A percentile compares a stretch with the other conserved stretches of the same genome.
These are phyloP conservation scores for Haematococcus lacustris DNA, from an alignment of 139 green algal species.

Conservation along the genomic window DNA sequence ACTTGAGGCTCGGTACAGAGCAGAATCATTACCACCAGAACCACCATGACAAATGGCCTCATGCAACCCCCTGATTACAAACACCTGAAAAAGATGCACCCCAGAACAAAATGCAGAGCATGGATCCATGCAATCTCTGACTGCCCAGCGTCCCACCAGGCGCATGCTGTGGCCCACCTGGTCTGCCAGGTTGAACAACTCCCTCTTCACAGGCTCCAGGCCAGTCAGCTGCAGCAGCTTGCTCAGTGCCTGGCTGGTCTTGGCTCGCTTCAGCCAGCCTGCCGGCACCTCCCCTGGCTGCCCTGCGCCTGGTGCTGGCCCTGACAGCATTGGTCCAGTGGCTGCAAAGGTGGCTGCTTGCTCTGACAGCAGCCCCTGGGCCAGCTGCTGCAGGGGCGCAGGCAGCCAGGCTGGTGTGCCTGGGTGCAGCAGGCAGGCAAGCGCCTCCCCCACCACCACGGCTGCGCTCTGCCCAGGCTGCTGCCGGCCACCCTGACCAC, in stretches of 20 bases:
- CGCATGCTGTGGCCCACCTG: constrained; percentile 7
- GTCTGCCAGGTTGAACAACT: constrained; percentile 23
- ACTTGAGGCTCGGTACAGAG: no score
- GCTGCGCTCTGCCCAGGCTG: not conserved
- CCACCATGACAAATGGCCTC: not conserved
- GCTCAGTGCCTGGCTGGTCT: constrained; percentile 2
- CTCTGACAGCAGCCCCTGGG: not conserved
- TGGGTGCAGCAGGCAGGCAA: constrained; percentile 39
- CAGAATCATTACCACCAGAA: no score
- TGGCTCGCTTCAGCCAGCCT: not conserved
- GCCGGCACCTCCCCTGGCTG: not conserved
- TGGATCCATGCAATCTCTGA: not conserved
- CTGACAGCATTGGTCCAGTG: not conserved
- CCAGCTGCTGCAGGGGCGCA: not conserved
- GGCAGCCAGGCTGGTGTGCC: constrained; percentile 6
- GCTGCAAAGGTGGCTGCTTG: not conserved
- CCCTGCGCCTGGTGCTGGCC: not conserved
- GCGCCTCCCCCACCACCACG: not conserved
- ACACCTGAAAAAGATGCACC: not conserved
- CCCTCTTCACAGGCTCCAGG: constrained; percentile 24
- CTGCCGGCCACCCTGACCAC: no score
- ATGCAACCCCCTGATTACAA: not conserved
- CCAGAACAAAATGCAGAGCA: not conserved
- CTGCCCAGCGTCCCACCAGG: not conserved
- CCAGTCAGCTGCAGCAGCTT: constrained; percentile 28